Evolutionary conservation across 225 moss, liverwort and hornwort species (phyloP), one percentile per base, ranked within the genome.

Genomic region (Polytrichum commune): DNA sequence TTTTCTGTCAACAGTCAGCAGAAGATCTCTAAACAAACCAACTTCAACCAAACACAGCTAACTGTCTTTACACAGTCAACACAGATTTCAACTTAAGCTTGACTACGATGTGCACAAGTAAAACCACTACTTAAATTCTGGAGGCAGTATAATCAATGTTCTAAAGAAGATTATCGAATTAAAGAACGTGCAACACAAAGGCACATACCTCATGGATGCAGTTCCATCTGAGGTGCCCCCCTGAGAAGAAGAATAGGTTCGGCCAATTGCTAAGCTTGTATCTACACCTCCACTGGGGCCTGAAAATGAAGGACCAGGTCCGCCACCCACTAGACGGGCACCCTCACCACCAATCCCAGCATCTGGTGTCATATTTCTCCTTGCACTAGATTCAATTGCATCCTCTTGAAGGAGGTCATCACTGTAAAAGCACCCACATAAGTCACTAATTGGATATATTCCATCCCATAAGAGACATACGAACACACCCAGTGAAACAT

Each of bases 331-430:
- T 54, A 8, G 33, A n/a, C 32, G 64, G 24, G 29, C 30, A 65
- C 60, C 61, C 38, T 63, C 54, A 54, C 24, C 6, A 54, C 26
- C 53, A 8, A 72, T 20, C 24, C 64, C 64, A 54, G 19, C 10
- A 46, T 61, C 74, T 53, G 19, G 32, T 24, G 23, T 55, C 30
- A 23, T 7, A 27, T 8, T 57, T 23, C 29, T 67, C 26, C 74
- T 19, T 60, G 46, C 10, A 60, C 74, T 65, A 65, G 54, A 8
- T 6, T 86, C 86, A 66, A 72, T 78, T 7, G 68, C 64, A 54
- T 83, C 80, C 29, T 86, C 86, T 29, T 86, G 78, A n/a, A 80
- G 75, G 8, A 86, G 61, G 7, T 86, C 83, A 4, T 80, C 78
- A 78, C 83, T 83, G 79, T 75, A 73, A 77, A 10, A 19, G 23